Base-by-base conservation (phyloP, 495 filamentous ascomycete genomes). In the Aspergillus conjunctus region DNA sequence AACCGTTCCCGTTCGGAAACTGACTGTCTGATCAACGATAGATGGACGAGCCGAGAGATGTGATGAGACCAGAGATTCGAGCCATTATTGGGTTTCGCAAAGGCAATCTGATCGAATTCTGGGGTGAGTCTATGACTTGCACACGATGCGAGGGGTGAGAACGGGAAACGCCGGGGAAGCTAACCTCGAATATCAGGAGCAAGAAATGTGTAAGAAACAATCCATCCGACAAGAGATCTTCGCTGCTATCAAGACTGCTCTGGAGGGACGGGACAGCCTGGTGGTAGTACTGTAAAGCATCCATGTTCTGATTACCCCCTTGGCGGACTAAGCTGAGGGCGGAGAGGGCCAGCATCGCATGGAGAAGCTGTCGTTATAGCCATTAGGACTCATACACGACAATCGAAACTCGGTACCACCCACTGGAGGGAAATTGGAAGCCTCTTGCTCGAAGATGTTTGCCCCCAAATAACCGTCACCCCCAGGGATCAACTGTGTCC, bases 281-380 rank as follows among this genome's bases (percentile, higher is more conserved):
- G 37, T 84, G 79, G 60, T 86, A 86, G 60, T 87, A 82, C 58
- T 84, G 79, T 48, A 83, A 62, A 12, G 83, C 78, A 62, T 81
- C 75, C 49, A 82, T 65, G 56, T 73, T 77, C 52, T 77, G 74
- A 20, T 71, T 66, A 30, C 71, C 73, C 39, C 77, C 75, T 62
- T 76, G 76, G 64, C 79, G 78, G 15, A 79, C 76, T 43, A 85
- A 72, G 63, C 79, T 83, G 51, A 87, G 76, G 17, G 83, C 83
- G 15, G 80, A 81, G 8, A 87, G 65, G 7, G 84, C 83, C 78
- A 84, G 83, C 52, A 87, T 82, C n/a, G 83, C 84, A 65, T 85
- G 81, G 46, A 79, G 79, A 53, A 87, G 79, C 84, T 87, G 32
- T 18, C 41, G 30, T 21, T 32, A 39, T 54, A 21, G 54, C 68